A percentile compares a stretch with the other conserved stretches of the same genome.
Conservation (phyloP, 805 yeast genomes). For the Pichia ethanolica region DNA sequence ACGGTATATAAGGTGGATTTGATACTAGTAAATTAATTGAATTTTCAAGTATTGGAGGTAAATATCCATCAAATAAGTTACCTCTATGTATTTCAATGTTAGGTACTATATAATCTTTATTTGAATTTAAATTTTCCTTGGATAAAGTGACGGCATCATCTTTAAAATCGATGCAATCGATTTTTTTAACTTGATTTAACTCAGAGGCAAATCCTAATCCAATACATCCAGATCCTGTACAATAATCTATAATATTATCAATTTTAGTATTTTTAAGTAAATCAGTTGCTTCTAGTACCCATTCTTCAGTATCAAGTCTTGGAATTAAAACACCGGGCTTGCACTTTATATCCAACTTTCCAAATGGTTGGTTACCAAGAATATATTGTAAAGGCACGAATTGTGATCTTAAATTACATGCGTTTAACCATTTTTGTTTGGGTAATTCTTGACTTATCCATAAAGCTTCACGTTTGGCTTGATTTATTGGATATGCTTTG, state of each 20-base stretch:
- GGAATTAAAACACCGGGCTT: slow-evolving; percentile 71
- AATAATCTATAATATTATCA: slow-evolving; percentile 47
- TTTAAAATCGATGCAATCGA: slow-evolving; percentile 51
- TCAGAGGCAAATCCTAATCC: slow-evolving; percentile 42
- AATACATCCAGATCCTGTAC: slow-evolving; percentile 89
- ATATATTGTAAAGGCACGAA: slow-evolving; percentile 78
- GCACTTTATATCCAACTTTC: slow-evolving; percentile 54
- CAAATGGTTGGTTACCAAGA: slow-evolving; percentile 83
- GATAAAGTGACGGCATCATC: slow-evolving; percentile 46
- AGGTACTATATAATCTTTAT: slow-evolving; percentile 4
- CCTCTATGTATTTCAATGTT: slow-evolving; percentile 3
- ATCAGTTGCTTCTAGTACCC: slow-evolving; percentile 46
- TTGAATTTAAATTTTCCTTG: slow-evolving; percentile 30
- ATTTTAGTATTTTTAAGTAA: slow-evolving; percentile 5
- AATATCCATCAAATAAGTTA: slow-evolving; percentile 3
- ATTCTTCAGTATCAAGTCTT: slow-evolving; percentile 92
- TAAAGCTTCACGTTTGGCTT: slow-evolving; percentile 48
- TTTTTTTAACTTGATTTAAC: slow-evolving; percentile 14
- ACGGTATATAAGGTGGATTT: slow-evolving; percentile 88
- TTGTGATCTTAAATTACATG: slow-evolving; percentile 45
- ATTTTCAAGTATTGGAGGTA: background rate
- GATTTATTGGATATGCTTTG: slow-evolving; percentile 16
- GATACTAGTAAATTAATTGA: slow-evolving; percentile 53
- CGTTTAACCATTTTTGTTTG: slow-evolving; percentile 35
- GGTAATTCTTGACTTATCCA: slow-evolving; percentile 64